A percentile compares a stretch with the other conserved stretches of the same genome.
Evolutionary conservation across 1,284 basidiomycete species (phyloP).

Genomic region (Cronartium quercuum): DNA sequence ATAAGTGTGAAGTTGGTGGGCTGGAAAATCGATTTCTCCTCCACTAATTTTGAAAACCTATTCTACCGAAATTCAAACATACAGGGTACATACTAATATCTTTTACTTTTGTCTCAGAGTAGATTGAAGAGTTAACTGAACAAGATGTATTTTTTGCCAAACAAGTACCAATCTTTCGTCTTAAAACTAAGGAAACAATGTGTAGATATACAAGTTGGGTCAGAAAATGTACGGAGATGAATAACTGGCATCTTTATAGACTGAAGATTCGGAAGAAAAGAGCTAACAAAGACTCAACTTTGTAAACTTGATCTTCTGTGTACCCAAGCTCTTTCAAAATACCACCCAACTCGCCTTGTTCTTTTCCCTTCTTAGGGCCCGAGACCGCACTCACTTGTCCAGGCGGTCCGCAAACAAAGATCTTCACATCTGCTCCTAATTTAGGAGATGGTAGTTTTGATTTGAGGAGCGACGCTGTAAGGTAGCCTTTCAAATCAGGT

Average conservation of each 20-base stretch:
- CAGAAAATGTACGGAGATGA: no score
- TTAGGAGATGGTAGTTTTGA: constrained; percentile 65
- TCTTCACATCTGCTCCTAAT: constrained; percentile 71
- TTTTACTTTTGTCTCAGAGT: no score
- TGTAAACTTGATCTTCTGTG: constrained; percentile 64
- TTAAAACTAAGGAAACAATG: no score
- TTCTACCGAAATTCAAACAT: neutral
- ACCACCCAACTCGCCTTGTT: constrained; percentile 78
- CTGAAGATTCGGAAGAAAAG: neutral
- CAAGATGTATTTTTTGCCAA: no score
- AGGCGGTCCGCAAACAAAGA: constrained; percentile 88
- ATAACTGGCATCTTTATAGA: neutral
- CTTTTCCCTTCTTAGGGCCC: constrained; percentile 55
- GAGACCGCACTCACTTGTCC: constrained; percentile 71
- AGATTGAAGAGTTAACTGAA: neutral
- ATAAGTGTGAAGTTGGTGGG: no score
- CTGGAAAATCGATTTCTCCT: no score
- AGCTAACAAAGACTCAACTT: neutral
- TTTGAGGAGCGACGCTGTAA: constrained; percentile 66
- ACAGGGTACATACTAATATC: no score
- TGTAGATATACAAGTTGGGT: no score
- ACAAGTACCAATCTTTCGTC: no score
- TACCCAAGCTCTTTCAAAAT: constrained; percentile 81
- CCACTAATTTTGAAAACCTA: neutral
- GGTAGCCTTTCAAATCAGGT: constrained; percentile 59